Percentiles rank a stretch among this genome's conserved stretches.
Conservation (phyloP, 2,329 filamentous ascomycete genomes). For the Didymella keratinophila region DNA sequence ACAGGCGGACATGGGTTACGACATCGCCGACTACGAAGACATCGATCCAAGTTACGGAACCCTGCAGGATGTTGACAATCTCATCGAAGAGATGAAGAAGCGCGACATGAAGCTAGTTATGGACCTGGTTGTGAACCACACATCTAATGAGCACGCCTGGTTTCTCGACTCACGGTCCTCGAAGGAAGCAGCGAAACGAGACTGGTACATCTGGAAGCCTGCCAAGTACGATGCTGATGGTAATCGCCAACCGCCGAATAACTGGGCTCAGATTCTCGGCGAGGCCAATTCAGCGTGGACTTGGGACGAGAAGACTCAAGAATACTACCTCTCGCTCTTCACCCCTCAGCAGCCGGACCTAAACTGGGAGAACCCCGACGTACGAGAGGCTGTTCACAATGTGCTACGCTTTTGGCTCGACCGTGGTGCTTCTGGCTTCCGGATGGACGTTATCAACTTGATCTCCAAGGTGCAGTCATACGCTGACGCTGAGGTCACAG, state of each 20-base stretch:
- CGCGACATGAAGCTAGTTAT: slow-evolving; percentile 51
- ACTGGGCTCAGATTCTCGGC: slow-evolving; percentile 70
- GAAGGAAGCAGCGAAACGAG: slow-evolving; percentile 56
- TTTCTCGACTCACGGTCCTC: slow-evolving; percentile 64
- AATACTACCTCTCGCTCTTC: slow-evolving; percentile 82
- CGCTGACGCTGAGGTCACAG: slow-evolving; percentile 37
- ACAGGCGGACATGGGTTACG: slow-evolving; percentile 54
- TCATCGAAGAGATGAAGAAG: slow-evolving; percentile 49
- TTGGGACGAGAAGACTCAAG: slow-evolving; percentile 73
- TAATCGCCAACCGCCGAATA: slow-evolving; percentile 74
- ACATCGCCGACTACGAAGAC: slow-evolving; percentile 52
- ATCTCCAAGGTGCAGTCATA: slow-evolving; percentile 47
- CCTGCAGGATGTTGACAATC: slow-evolving; percentile 49
- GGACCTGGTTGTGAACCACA: slow-evolving; percentile 55
- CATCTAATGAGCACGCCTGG: slow-evolving; percentile 60
- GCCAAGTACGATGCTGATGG: slow-evolving; percentile 61
- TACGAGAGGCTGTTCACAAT: slow-evolving; percentile 73
- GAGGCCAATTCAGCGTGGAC: slow-evolving; percentile 68
- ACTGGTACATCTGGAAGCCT: slow-evolving; percentile 65
- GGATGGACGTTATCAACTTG: slow-evolving; percentile 52
- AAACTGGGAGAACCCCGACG: slow-evolving; percentile 78
- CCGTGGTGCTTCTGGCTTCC: slow-evolving; percentile 65
- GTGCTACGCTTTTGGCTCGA: slow-evolving; percentile 82
- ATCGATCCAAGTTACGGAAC: slow-evolving; percentile 52
- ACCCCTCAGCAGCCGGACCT: slow-evolving; percentile 79